Base-by-base conservation (phyloP, 129 eudicot species). In the Centella asiatica region DNA sequence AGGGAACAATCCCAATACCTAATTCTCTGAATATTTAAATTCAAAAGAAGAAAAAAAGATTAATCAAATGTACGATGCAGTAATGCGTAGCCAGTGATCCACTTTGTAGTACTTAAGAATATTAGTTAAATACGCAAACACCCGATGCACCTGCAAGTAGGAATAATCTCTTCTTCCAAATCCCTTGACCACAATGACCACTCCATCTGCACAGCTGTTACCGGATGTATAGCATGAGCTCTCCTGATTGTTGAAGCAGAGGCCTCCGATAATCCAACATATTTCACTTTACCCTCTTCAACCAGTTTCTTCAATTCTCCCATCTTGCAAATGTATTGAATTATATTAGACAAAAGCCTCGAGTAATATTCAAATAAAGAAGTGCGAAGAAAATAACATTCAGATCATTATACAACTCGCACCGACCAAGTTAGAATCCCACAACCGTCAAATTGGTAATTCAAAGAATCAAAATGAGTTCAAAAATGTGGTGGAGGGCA, bases 121-220 rank as follows among this genome's bases (percentile, higher is more conserved):
- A 47, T 18, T 47, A 18, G 4, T 10, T 25, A 22, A 20, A 49
- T n/a, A 49, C 28, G 18, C 13, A 42, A 24, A 60, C n/a, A 34
- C n/a, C n/a, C n/a, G n/a, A n/a, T 24, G 61, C 19, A 85, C 94
- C 94, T 78, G 81, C 94, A 85, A 40, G 82, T 75, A 52, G 88
- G 80, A 61, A 85, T 67, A 11, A 85, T 78, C 19, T 81, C 94
- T 28, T 68, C 72, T 74, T 85, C 94, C 6, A 63, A 61, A 65
- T 85, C 88, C 71, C 93, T 80, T 17, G 80, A 50, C 93, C 93
- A 84, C 72, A 78, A 75, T 7, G 93, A 84, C 87, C 93, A 84
- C 59, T 84, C 92, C 57, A 80, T 27, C 48, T 84, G 87, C 18
- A 84, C 72, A 18, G 93, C 87, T 52, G 93, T 69, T 49, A 84